Conservation (phyloP, 208 protist genomes). For the Leishmania lainsoni region DNA sequence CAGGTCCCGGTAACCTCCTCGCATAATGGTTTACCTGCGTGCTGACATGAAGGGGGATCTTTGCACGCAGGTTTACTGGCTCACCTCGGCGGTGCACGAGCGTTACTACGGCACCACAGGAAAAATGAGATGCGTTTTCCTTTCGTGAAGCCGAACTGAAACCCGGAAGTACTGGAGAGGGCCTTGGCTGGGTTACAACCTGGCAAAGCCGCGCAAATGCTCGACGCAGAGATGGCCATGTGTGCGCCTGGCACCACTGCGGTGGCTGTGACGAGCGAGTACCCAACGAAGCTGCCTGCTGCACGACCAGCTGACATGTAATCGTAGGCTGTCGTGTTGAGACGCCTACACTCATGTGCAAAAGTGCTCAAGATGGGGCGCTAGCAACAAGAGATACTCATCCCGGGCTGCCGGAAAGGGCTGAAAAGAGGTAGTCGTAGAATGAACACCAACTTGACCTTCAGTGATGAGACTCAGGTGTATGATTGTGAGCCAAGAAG, state of each 20-base stretch:
- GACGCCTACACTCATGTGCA: too few relatives aligned
- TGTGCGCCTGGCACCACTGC: background rate
- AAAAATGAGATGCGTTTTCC: background rate
- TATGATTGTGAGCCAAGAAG: background rate
- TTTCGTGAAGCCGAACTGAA: background rate
- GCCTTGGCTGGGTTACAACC: background rate
- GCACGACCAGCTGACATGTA: background rate
- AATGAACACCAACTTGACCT: background rate
- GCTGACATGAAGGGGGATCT: background rate
- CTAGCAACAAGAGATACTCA: background rate
- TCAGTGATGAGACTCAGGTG: background rate
- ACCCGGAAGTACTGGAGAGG: background rate
- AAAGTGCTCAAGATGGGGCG: background rate
- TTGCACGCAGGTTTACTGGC: background rate
- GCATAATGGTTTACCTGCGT: too few relatives aligned
- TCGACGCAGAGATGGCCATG: background rate
- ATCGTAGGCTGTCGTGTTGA: background rate
- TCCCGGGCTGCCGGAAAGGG: background rate
- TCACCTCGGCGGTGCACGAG: background rate
- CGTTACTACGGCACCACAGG: background rate
- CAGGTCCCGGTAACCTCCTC: background rate
- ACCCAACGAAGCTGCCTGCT: background rate
- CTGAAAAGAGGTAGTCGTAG: too few relatives aligned
- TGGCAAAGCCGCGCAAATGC: background rate
- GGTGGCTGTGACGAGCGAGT: background rate